Evolutionary conservation across 73 alveolate genomes (phyloP).

Genomic region (Paramecium caudatum): DNA sequence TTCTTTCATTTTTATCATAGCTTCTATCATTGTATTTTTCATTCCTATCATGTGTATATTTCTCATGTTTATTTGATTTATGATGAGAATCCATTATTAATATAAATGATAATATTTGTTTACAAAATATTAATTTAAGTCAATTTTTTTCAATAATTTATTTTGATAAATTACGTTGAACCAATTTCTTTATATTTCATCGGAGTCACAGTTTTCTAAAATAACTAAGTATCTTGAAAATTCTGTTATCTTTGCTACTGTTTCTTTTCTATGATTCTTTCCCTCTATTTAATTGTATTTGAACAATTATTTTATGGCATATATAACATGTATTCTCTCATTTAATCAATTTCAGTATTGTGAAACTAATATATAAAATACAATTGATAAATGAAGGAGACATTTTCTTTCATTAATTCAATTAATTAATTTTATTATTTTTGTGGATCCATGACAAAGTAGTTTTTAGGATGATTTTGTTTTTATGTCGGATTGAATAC

Average conservation of each 20-base stretch:
- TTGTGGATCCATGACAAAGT: not conserved
- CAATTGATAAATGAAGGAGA: not conserved
- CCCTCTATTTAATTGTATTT: not conserved
- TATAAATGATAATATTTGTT: too few species aligned
- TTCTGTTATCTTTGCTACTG: too few species aligned
- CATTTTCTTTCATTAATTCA: not conserved
- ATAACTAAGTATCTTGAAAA: too few species aligned
- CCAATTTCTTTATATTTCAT: too few species aligned
- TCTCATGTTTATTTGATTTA: constrained; percentile 21
- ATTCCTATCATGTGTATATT: not conserved
- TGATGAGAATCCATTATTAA: constrained; percentile 36
- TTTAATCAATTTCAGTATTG: not conserved
- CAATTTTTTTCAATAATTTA: too few species aligned
- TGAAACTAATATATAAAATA: constrained; percentile 18
- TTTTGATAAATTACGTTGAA: too few species aligned
- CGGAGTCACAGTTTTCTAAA: too few species aligned
- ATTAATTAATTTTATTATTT: not conserved
- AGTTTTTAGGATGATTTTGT: constrained; percentile 2
- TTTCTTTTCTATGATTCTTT: not conserved
- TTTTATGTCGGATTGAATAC: not conserved
- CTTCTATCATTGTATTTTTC: not conserved
- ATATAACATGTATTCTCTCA: not conserved
- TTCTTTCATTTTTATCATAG: not conserved
- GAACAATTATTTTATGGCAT: constrained; percentile 46
- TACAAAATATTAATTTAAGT: too few species aligned